phyloP scores from a whole-genome alignment of 139 green algal genomes.

The Ettlia oleoabundans region DNA sequence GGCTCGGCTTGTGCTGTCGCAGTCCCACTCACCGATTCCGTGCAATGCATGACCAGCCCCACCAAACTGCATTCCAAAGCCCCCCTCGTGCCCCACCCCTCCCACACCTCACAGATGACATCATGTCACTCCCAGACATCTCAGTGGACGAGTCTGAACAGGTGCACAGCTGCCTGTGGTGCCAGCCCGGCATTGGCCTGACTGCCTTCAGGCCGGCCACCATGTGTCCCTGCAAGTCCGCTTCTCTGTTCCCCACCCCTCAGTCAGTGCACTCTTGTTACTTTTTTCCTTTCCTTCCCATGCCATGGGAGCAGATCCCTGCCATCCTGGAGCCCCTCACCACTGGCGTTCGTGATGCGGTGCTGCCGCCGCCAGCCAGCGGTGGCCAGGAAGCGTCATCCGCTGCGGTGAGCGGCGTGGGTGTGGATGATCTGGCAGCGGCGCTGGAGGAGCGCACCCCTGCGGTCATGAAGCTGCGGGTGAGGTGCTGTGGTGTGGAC shows the following conservation, averaged over 20 bases:
- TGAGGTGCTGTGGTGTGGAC: background rate
- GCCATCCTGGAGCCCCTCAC: conserved; percentile 45
- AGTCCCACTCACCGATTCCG: background rate
- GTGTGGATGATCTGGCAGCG: background rate
- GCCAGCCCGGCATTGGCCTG: too few relatives aligned
- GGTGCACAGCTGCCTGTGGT: too few relatives aligned
- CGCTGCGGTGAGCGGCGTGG: background rate
- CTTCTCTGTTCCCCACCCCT: too few relatives aligned
- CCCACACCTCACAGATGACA: background rate
- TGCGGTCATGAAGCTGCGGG: conserved; percentile 29
- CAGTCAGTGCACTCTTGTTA: too few relatives aligned
- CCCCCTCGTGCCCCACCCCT: background rate
- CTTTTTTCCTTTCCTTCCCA: too few relatives aligned
- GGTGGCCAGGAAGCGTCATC: background rate
- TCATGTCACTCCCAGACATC: conserved; percentile 57
- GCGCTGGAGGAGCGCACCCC: conserved; percentile 31
- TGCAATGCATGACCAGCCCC: background rate
- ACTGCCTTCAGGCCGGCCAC: too few relatives aligned
- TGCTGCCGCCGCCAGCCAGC: conserved; percentile 12
- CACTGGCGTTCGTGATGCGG: conserved; percentile 5
- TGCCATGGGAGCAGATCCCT: conserved; percentile 62
- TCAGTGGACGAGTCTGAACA: conserved; percentile 55
- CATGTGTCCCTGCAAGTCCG: too few relatives aligned
- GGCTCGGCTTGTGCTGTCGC: too few relatives aligned
- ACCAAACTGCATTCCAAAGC: background rate